A percentile compares a stretch with the other conserved stretches of the same genome.
phyloP scores from a whole-genome alignment of 805 yeast genomes.

The Ogataea sp. region DNA sequence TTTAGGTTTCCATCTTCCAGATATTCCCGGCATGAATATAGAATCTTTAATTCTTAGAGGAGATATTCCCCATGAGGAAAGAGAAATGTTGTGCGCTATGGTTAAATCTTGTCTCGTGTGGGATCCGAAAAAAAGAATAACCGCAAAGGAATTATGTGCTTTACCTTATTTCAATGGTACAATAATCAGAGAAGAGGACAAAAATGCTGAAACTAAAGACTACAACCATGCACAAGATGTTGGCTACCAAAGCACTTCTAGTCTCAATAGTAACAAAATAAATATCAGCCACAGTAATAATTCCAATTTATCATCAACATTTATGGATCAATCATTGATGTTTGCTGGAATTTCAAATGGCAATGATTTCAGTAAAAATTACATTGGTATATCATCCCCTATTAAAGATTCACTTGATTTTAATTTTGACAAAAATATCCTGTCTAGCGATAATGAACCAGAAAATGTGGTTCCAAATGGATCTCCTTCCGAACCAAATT shows the following conservation, averaged over 20 bases:
- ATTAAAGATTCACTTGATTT: not conserved
- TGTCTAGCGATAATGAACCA: too few species aligned
- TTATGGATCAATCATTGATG: slow-evolving; percentile 2
- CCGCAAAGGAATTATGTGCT: slow-evolving; percentile 37
- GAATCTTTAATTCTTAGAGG: slow-evolving; percentile 37
- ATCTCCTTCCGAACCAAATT: not conserved
- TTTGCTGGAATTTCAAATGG: slow-evolving; percentile 1
- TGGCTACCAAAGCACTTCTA: not conserved
- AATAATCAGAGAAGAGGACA: slow-evolving; percentile 10
- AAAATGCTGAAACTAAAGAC: too few species aligned
- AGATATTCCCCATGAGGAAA: slow-evolving; percentile 27
- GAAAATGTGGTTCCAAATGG: not conserved
- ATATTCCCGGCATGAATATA: slow-evolving; percentile 40
- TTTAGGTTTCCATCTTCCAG: slow-evolving; percentile 52
- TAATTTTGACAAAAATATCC: too few species aligned
- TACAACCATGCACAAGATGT: not conserved
- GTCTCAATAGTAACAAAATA: not conserved
- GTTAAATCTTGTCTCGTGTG: slow-evolving; percentile 54
- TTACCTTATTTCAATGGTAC: slow-evolving; percentile 51
- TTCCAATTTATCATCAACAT: not conserved
- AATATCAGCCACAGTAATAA: not conserved
- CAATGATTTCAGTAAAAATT: not conserved
- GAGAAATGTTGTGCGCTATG: slow-evolving; percentile 31
- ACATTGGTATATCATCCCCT: not conserved
- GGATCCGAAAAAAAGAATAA: slow-evolving; percentile 67